Percentiles rank a stretch among this genome's conserved stretches.
Evolutionary conservation across 208 protist genomes (phyloP).

Genomic region (Borovskyia barvae): DNA sequence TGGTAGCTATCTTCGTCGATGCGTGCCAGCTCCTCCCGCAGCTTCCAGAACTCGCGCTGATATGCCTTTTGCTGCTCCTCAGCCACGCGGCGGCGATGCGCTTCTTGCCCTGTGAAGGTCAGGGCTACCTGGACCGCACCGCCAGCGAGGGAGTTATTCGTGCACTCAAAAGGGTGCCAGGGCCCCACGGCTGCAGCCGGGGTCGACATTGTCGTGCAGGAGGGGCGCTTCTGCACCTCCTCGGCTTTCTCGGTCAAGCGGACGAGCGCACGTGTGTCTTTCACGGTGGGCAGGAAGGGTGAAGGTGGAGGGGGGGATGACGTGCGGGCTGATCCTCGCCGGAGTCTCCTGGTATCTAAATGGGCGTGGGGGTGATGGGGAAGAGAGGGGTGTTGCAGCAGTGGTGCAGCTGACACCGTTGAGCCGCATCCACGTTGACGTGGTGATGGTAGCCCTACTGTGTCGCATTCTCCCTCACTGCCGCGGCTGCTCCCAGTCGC

Average conservation of each 20-base stretch:
- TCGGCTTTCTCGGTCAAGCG: not conserved
- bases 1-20: slow-evolving; percentile 43
- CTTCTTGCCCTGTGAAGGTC: slow-evolving; percentile 25
- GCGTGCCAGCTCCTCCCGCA: slow-evolving; percentile 45
- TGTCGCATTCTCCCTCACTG: slow-evolving; percentile 1
- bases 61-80: slow-evolving; percentile 15
- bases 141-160: slow-evolving; percentile 5
- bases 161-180: slow-evolving; percentile 15
- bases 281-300: not conserved
- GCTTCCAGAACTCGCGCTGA: slow-evolving; percentile 37
- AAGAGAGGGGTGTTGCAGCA: too few relatives aligned
- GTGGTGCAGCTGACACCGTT: too few relatives aligned
- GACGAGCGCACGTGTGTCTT: slow-evolving; percentile 4
- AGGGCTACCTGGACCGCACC: slow-evolving; percentile 22
- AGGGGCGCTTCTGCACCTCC: not conserved
- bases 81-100: slow-evolving; percentile 18
- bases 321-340: not conserved
- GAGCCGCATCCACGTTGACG: slow-evolving; percentile 4
- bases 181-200: not conserved
- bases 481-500: not conserved
- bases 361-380: too few relatives aligned
- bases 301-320: too few relatives aligned
- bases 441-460: slow-evolving; percentile 9
- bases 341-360: too few relatives aligned
- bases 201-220: not conserved